Percentiles rank a stretch among this genome's conserved stretches.
Evolutionary conservation across 805 yeast species (phyloP).

Genomic region (Zygoascus flipseniorum): DNA sequence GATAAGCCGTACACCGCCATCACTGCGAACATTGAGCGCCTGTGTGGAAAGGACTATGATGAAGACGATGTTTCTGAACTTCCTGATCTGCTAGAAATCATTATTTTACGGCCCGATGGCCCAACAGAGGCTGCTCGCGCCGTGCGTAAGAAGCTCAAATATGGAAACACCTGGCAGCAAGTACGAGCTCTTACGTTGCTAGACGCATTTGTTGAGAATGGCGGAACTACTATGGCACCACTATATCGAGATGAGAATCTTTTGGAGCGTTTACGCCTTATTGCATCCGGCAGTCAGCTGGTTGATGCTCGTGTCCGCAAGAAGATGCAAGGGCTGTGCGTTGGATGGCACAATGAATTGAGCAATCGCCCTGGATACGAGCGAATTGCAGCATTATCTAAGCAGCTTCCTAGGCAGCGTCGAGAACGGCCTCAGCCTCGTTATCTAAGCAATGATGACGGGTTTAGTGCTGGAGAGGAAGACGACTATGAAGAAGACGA

Average conservation of each 20-base stretch:
- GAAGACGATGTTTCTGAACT: constrained; percentile 39
- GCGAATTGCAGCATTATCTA: constrained; percentile 41
- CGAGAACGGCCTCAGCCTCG: constrained; percentile 20
- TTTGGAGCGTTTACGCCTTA: constrained; percentile 50
- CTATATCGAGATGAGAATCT: constrained; percentile 63
- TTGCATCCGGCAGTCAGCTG: constrained; percentile 34
- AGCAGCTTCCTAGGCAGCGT: constrained; percentile 33
- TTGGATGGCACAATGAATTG: constrained; percentile 61
- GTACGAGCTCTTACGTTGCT: constrained; percentile 56
- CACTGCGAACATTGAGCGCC: constrained; percentile 31
- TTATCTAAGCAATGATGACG: constrained; percentile 16
- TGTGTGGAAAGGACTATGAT: constrained; percentile 27
- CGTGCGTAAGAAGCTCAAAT: constrained; percentile 77
- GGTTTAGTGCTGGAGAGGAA: constrained; percentile 8
- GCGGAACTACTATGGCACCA: constrained; percentile 28
- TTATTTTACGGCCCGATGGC: constrained; percentile 34
- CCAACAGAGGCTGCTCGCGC: constrained; percentile 84
- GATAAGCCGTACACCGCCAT: constrained; percentile 39
- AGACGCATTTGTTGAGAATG: constrained; percentile 54
- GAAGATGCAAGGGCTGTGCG: constrained; percentile 42
- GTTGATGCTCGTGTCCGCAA: constrained; percentile 38
- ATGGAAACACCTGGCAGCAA: constrained; percentile 64
- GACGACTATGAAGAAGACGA: constrained; percentile 17
- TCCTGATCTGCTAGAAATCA: constrained; percentile 50
- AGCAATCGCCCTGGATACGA: constrained; percentile 40